Conservation (phyloP, 2,329 filamentous ascomycete species). For the Rhytidhysteron rufulum region DNA sequence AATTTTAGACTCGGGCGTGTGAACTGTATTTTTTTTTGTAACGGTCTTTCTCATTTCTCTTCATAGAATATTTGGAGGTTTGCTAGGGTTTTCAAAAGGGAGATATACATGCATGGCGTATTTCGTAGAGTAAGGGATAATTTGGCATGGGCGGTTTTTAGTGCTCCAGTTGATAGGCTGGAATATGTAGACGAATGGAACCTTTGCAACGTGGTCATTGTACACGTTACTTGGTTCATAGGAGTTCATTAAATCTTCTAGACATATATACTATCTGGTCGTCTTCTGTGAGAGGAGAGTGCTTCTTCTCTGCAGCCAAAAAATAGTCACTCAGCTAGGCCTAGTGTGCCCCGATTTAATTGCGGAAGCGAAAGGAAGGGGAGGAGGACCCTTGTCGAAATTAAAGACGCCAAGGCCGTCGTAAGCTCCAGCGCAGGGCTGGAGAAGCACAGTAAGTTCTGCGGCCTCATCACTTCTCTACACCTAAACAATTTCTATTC, state of each 20-base stretch:
- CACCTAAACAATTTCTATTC: neutral
- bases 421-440: neutral
- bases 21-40: neutral
- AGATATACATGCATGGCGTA: neutral
- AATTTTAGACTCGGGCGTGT: conserved; percentile 1
- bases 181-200: neutral
- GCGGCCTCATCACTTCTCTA: neutral
- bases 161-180: neutral
- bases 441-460: neutral
- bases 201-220: no score
- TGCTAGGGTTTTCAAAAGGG: neutral
- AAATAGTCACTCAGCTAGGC: no score
- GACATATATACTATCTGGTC: neutral
- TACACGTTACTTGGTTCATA: no score
- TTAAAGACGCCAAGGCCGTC: neutral
- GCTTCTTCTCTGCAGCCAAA: no score
- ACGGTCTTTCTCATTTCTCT: neutral
- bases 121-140: neutral
- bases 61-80: neutral
- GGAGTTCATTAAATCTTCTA: no score
- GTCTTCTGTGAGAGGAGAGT: no score
- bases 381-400: no score
- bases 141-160: neutral
- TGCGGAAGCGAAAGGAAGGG: no score
- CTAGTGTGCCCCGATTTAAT: neutral